phyloP scores from a whole-genome alignment of 495 filamentous ascomycete genomes.

The Chaetomium fimeti region DNA sequence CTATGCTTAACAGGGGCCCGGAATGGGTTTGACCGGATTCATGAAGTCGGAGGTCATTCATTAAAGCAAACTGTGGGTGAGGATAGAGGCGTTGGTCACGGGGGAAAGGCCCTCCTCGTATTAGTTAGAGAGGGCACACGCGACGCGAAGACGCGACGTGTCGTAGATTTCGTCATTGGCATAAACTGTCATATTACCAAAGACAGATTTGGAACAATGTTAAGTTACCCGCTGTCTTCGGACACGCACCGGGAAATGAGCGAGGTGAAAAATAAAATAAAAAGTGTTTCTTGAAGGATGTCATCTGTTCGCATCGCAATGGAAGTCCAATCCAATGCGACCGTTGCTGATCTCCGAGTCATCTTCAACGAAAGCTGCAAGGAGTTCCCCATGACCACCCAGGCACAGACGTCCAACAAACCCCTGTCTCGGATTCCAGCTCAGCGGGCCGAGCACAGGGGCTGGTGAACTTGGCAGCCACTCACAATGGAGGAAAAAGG shows the following conservation, averaged over 20 bases:
- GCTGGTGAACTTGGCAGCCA: conserved; percentile 1
- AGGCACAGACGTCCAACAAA: background rate
- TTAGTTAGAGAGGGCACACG: conserved; percentile 4
- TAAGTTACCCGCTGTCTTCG: background rate
- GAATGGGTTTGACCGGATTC: too few relatives aligned
- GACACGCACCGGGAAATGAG: background rate
- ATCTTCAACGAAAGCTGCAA: background rate
- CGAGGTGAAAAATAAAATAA: background rate
- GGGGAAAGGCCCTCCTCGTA: background rate
- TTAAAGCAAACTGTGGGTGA: too few relatives aligned
- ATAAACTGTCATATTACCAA: conserved; percentile 17
- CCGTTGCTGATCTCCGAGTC: too few relatives aligned
- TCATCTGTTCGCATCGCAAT: background rate
- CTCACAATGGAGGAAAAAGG: background rate
- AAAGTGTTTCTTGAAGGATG: background rate
- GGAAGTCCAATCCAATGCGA: background rate
- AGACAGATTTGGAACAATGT: background rate
- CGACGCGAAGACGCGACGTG: conserved; percentile 10
- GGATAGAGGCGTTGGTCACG: background rate
- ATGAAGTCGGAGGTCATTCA: too few relatives aligned
- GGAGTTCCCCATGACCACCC: background rate
- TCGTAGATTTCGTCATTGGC: conserved; percentile 10
- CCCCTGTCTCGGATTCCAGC: conserved; percentile 4
- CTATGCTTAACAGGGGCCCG: too few relatives aligned
- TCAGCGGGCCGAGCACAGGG: conserved; percentile 2